phyloP scores from a whole-genome alignment of 2,329 filamentous ascomycete species.

The Verticillium isaacii region DNA sequence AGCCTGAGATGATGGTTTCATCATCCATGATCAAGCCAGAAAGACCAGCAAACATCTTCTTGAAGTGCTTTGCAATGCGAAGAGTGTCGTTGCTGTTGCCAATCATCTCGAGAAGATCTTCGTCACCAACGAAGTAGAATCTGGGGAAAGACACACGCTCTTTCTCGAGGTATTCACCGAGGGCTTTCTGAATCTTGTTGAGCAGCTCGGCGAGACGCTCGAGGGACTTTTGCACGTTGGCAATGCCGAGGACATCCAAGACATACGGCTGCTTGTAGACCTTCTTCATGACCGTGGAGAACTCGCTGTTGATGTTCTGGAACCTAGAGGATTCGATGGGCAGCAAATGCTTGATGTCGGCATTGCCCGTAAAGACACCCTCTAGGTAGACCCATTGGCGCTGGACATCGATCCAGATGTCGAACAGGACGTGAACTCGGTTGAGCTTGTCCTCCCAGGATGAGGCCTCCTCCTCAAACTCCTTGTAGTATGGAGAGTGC shows the following conservation, averaged over 20 bases:
- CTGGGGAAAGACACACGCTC: slow-evolving; percentile 96
- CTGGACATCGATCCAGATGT: slow-evolving; percentile 99
- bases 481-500: slow-evolving; percentile 98
- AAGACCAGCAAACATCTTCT: slow-evolving; percentile 99
- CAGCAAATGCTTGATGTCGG: slow-evolving; percentile 95
- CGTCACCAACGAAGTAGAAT: slow-evolving; percentile 99
- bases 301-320: slow-evolving; percentile 99
- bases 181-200: slow-evolving; percentile 98
- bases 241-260: slow-evolving; percentile 91
- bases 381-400: slow-evolving; percentile 99
- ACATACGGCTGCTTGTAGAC: slow-evolving; percentile 95
- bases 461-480: slow-evolving; percentile 96
- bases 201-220: slow-evolving; percentile 94
- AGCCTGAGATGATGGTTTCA: slow-evolving; percentile 81
- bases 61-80: slow-evolving; percentile 96
- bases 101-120: slow-evolving; percentile 97
- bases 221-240: slow-evolving; percentile 90
- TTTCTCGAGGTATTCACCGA: slow-evolving; percentile 97
- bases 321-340: slow-evolving; percentile 96
- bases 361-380: slow-evolving; percentile 97
- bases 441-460: slow-evolving; percentile 98
- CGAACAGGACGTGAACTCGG: slow-evolving; percentile 92
- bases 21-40: slow-evolving; percentile 89
- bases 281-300: slow-evolving; percentile 99
- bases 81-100: slow-evolving; percentile 97